These are phyloP conservation scores for Penicillium aurantiogriseum DNA, from an alignment of 2,329 filamentous ascomycete species.

Conservation along the genomic window DNA sequence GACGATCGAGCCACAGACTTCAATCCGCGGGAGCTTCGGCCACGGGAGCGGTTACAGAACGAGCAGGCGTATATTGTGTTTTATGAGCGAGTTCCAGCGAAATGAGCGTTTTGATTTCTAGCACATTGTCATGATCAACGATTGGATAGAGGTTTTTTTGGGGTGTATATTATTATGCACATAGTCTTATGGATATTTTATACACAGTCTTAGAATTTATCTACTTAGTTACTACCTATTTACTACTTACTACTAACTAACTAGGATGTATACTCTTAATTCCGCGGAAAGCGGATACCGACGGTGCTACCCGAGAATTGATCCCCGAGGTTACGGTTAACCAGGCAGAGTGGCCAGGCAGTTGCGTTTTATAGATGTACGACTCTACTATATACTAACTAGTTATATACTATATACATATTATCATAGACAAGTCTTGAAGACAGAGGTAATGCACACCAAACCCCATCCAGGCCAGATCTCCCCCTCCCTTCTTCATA, in stretches of 20 bases:
- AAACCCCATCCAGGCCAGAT: background rate
- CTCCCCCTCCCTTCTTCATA: background rate
- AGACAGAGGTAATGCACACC: background rate
- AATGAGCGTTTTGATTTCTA: constrained; percentile 29
- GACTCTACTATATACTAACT: background rate
- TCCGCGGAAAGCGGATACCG: constrained; percentile 19
- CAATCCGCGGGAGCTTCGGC: constrained; percentile 52
- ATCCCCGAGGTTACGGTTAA: constrained; percentile 27
- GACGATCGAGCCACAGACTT: constrained; percentile 58
- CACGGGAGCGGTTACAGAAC: constrained; percentile 56
- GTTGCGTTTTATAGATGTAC: background rate
- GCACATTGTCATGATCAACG: constrained; percentile 15
- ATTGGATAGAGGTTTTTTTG: constrained; percentile 14
- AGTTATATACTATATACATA: too few relatives aligned
- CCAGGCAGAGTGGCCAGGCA: constrained; percentile 1
- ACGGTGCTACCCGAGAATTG: constrained; percentile 22
- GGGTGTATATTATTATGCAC: constrained; percentile 7
- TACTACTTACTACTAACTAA: too few relatives aligned
- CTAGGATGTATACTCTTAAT: background rate
- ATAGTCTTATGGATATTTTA: background rate
- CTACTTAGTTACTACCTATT: too few relatives aligned
- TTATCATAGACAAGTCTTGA: background rate
- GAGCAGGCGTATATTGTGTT: constrained; percentile 66
- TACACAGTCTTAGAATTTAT: background rate
- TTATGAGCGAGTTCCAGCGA: constrained; percentile 53